phyloP scores from a whole-genome alignment of 805 yeast genomes.

The Lipomyces sp. region DNA sequence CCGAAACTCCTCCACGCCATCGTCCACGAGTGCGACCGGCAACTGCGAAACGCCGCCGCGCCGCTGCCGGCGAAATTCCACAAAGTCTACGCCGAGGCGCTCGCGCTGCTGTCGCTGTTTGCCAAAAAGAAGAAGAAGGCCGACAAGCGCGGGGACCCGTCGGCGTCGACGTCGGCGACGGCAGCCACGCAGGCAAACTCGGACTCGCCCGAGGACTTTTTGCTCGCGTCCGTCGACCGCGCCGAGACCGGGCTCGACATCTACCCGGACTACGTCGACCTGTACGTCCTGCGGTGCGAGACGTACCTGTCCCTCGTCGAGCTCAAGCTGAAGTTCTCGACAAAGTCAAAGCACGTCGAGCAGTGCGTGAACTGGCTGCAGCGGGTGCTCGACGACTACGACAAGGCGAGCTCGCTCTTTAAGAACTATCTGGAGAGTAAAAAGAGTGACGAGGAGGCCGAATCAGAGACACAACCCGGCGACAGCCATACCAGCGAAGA shows the following conservation, averaged over 20 bases:
- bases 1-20: constrained; percentile 55
- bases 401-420: constrained; percentile 2
- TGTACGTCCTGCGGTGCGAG: constrained; percentile 54
- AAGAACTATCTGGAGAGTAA: background rate
- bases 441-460: background rate
- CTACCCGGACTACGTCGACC: constrained; percentile 46
- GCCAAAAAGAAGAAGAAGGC: constrained; percentile 29
- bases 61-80: constrained; percentile 49
- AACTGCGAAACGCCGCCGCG: constrained; percentile 44
- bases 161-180: constrained; percentile 26
- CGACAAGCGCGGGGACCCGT: background rate
- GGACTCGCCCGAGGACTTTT: constrained; percentile 51
- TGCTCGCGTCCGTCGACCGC: constrained; percentile 71
- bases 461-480: background rate
- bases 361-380: constrained; percentile 37
- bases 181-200: constrained; percentile 23
- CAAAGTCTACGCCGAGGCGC: constrained; percentile 67
- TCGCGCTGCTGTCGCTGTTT: constrained; percentile 37
- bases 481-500: background rate
- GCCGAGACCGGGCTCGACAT: constrained; percentile 54
- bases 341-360: constrained; percentile 34
- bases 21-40: constrained; percentile 86
- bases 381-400: constrained; percentile 26
- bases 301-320: constrained; percentile 46
- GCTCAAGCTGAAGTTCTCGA: constrained; percentile 28